phyloP scores from a whole-genome alignment of 2,329 filamentous ascomycete species.

The Aspergillus transmontanensis region DNA sequence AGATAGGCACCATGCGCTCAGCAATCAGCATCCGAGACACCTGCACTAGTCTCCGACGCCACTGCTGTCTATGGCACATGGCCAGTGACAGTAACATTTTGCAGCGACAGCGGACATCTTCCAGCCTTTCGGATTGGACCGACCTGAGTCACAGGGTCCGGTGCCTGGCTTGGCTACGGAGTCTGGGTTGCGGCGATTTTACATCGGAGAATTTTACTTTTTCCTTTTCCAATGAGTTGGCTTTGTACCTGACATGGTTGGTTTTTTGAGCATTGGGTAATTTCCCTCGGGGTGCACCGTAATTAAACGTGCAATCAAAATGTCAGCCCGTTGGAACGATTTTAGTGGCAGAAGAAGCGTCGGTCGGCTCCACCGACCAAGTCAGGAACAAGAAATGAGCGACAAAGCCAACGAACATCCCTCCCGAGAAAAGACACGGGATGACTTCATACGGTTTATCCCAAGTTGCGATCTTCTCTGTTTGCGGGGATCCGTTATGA shows the following conservation, averaged over 20 bases:
- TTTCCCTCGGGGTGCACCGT: slow-evolving; percentile 1
- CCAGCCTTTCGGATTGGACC: not conserved
- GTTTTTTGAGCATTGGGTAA: not conserved
- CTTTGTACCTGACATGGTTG: not conserved
- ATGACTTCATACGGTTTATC: slow-evolving; percentile 17
- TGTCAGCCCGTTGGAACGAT: not conserved
- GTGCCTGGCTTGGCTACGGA: not conserved
- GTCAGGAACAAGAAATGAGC: slow-evolving; percentile 23
- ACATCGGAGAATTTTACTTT: not conserved
- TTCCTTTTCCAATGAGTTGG: not conserved
- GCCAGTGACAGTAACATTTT: slow-evolving; percentile 2
- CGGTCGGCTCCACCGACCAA: slow-evolving; percentile 18
- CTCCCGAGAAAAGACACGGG: slow-evolving; percentile 11
- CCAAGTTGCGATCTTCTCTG: slow-evolving; percentile 13
- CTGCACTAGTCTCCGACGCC: slow-evolving; percentile 12
- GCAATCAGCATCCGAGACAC: slow-evolving; percentile 11
- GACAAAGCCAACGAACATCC: slow-evolving; percentile 14
- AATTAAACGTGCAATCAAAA: slow-evolving; percentile 1
- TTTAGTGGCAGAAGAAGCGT: not conserved
- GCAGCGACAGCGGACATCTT: not conserved
- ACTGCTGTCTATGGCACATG: slow-evolving; percentile 8
- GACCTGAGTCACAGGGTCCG: not conserved
- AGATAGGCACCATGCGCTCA: slow-evolving; percentile 1
- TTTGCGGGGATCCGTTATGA: slow-evolving; percentile 6
- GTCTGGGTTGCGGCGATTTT: not conserved